phyloP scores from a whole-genome alignment of 768 basidiomycete genomes.

The Mrakia gelida region DNA sequence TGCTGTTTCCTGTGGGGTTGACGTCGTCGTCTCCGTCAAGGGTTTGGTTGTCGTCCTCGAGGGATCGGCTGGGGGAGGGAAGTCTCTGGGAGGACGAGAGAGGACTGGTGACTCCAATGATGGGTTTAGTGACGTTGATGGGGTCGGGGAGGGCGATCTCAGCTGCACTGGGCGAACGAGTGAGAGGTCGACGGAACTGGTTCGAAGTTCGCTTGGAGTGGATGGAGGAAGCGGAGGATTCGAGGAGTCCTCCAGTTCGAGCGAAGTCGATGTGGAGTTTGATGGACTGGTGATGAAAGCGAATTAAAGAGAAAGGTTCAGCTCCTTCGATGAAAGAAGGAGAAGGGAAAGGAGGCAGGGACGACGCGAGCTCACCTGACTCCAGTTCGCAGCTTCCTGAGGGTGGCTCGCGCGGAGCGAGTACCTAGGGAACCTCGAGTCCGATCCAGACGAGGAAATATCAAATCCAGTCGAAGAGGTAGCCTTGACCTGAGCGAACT shows the following conservation, averaged over 20 bases:
- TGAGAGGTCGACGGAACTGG: conserved; percentile 10
- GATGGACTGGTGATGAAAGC: conserved; percentile 5
- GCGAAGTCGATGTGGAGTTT: conserved; percentile 23
- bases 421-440: conserved; percentile 25
- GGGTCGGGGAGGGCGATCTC: conserved; percentile 33
- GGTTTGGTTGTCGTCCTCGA: conserved; percentile 23
- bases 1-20: not conserved
- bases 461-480: conserved; percentile 60
- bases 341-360: too few species aligned
- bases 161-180: not conserved
- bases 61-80: conserved; percentile 16
- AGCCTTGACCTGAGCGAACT: conserved; percentile 62
- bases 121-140: conserved; percentile 45
- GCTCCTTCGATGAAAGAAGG: too few species aligned
- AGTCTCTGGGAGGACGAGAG: not conserved
- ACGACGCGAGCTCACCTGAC: not conserved
- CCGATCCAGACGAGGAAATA: conserved; percentile 51
- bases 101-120: conserved; percentile 54
- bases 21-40: conserved; percentile 32
- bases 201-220: not conserved
- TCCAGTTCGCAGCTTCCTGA: conserved; percentile 32
- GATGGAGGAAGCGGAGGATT: not conserved
- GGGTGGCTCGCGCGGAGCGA: conserved; percentile 25
- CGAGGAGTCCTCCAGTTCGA: conserved; percentile 11
- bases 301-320: too few species aligned